These are phyloP conservation scores for Stramenopiles sp. DNA, from an alignment of 352 stramenopile species.

Conservation along the genomic window DNA sequence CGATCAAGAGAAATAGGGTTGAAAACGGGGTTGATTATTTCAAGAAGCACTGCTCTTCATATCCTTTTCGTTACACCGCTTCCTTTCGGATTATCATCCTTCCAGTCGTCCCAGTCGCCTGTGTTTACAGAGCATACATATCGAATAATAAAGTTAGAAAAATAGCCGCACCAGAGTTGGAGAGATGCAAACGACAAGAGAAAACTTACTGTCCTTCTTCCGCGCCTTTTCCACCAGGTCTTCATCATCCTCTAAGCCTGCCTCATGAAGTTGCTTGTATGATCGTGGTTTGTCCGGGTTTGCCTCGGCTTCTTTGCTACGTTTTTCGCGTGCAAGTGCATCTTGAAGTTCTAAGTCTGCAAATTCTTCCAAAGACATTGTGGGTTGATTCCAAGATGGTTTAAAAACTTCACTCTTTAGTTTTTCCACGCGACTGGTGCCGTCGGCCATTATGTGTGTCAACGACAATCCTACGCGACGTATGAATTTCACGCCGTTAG, in stretches of 20 bases:
- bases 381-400: constrained; percentile 13
- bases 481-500: no score
- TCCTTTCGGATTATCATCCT: constrained; percentile 22
- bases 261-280: constrained; percentile 14
- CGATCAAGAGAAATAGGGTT: no score
- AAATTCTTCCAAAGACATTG: constrained; percentile 23
- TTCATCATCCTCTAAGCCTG: constrained; percentile 20
- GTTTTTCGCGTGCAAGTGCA: constrained; percentile 14
- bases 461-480: no score
- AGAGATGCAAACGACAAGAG: no score
- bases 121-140: no score
- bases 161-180: no score
- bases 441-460: no score
- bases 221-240: constrained; percentile 16
- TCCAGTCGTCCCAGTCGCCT: constrained; percentile 22
- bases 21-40: no score
- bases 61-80: constrained; percentile 20
- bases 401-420: constrained; percentile 18
- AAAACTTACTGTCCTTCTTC: constrained; percentile 18
- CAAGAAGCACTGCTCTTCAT: no score
- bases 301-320: constrained; percentile 11
- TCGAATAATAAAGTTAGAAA: no score
- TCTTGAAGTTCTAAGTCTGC: constrained; percentile 17
- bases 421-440: no score
- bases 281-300: neutral